These are phyloP conservation scores for Eucalyptus tenuipes DNA, from an alignment of 345 rosid genomes.

Conservation along the genomic window DNA sequence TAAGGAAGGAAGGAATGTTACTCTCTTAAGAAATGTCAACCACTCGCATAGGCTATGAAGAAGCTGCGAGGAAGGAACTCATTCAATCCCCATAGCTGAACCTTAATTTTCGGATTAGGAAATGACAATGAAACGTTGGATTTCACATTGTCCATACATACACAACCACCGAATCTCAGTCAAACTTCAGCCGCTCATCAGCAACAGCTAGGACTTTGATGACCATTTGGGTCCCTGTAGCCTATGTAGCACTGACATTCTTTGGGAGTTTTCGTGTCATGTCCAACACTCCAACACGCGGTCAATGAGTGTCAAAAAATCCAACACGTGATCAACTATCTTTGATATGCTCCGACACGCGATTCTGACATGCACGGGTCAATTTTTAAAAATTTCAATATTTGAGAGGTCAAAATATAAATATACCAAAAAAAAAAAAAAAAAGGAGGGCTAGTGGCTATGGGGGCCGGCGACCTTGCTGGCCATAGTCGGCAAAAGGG, in stretches of 20 bases:
- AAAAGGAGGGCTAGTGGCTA: too few species aligned
- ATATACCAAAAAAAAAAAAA: too few species aligned
- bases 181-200: background rate
- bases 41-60: background rate
- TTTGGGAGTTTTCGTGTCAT: accelerated
- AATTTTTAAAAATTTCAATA: too few species aligned
- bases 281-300: accelerated
- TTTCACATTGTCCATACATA: background rate
- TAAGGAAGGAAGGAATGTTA: background rate
- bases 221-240: background rate
- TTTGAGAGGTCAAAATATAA: too few species aligned
- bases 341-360: accelerated
- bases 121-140: background rate
- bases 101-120: background rate
- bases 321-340: accelerated
- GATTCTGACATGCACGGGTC: accelerated
- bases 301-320: too few species aligned
- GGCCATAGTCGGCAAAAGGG: accelerated
- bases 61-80: background rate
- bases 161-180: background rate
- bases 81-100: background rate
- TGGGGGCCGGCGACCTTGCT: accelerated
- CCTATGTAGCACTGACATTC: accelerated
- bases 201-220: background rate
- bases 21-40: background rate